A percentile compares a stretch with the other conserved stretches of the same genome.
Evolutionary conservation across 768 basidiomycete genomes (phyloP).

Genomic region (Leucocoprinus sp.): DNA sequence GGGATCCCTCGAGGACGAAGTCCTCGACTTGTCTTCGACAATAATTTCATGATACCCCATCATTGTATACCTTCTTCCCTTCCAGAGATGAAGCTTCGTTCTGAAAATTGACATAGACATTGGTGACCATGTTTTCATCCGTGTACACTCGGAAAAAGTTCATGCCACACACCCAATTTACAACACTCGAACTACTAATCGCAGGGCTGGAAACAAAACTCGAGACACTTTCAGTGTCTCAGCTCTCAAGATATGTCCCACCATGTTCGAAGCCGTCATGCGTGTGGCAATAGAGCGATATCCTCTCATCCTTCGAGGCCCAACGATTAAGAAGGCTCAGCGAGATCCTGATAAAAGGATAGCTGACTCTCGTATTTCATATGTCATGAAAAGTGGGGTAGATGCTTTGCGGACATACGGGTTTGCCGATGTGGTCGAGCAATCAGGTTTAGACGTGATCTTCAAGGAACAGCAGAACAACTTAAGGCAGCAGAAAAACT

Average conservation of each 20-base stretch:
- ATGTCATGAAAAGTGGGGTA: background rate
- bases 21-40: background rate
- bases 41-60: background rate
- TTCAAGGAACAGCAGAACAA: background rate
- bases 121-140: conserved; percentile 3
- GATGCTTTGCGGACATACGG: background rate
- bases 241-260: background rate
- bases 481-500: too few relatives aligned
- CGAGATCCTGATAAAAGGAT: background rate
- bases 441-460: background rate
- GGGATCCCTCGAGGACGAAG: background rate
- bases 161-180: background rate
- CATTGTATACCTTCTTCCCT: background rate
- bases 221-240: background rate
- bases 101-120: background rate
- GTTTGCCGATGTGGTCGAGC: background rate
- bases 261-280: conserved; percentile 3
- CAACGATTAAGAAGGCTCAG: background rate
- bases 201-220: background rate
- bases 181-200: background rate
- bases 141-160: background rate
- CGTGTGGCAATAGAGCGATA: conserved; percentile 1
- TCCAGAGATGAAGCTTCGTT: too few relatives aligned
- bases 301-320: background rate
- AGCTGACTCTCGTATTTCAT: background rate